phyloP scores from a whole-genome alignment of 2,329 filamentous ascomycete genomes.

The Pezicula carpinea region DNA sequence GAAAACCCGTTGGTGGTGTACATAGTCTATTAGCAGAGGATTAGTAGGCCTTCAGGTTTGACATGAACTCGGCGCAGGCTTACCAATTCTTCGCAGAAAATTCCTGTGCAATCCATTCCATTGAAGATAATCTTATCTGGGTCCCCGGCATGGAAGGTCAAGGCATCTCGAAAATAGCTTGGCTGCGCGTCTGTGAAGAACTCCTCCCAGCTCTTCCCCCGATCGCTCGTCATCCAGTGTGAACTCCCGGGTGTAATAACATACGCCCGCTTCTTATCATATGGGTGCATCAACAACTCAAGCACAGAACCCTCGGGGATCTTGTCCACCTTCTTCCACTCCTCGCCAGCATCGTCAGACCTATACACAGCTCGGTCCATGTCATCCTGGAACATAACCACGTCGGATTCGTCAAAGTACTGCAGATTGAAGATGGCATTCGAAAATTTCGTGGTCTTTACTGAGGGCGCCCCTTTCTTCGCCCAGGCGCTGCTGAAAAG shows the following conservation, averaged over 20 bases:
- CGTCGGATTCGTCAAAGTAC: conserved; percentile 89
- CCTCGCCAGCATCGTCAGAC: conserved; percentile 74
- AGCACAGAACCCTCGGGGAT: conserved; percentile 59
- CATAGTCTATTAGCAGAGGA: conserved; percentile 31
- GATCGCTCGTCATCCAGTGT: conserved; percentile 82
- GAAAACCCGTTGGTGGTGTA: conserved; percentile 89
- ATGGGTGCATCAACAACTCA: conserved; percentile 71
- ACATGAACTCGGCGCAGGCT: conserved; percentile 18
- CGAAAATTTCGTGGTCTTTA: conserved; percentile 62
- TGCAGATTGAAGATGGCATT: conserved; percentile 61
- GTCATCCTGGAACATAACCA: conserved; percentile 69
- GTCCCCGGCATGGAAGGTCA: conserved; percentile 81
- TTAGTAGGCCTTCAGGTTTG: conserved; percentile 35
- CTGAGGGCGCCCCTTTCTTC: conserved; percentile 48
- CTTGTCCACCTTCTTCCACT: conserved; percentile 64
- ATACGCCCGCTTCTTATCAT: conserved; percentile 74
- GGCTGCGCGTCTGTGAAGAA: conserved; percentile 62
- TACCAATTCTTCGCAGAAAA: conserved; percentile 57
- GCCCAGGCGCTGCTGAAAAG: conserved; percentile 20
- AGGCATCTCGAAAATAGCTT: conserved; percentile 47
- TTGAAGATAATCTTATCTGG: conserved; percentile 83
- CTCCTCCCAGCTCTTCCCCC: conserved; percentile 72
- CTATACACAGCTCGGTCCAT: conserved; percentile 64
- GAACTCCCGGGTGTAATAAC: conserved; percentile 63
- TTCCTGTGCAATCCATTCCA: conserved; percentile 61